These are phyloP conservation scores for Kappamyces sp. DNA, from an alignment of 192 early-diverging fungal genomes.

Conservation along the genomic window DNA sequence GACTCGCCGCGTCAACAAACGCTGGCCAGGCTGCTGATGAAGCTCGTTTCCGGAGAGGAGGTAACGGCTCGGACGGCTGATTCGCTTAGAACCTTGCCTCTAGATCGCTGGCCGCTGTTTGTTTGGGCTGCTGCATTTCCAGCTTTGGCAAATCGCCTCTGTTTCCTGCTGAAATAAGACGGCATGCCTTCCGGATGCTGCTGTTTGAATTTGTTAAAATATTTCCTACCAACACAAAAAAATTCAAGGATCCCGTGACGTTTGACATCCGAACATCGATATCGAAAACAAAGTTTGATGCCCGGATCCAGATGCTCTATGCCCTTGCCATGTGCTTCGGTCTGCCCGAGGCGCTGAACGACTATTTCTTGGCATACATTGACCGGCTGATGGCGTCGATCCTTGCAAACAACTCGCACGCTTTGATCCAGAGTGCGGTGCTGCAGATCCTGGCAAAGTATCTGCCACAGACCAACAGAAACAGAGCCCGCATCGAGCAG, in stretches of 20 bases:
- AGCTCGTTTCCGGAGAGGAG: slow-evolving; percentile 21
- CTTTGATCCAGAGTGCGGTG: slow-evolving; percentile 27
- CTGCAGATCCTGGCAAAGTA: slow-evolving; percentile 28
- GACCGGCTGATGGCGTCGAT: slow-evolving; percentile 30
- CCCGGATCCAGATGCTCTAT: slow-evolving; percentile 28
- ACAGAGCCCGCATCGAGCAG: slow-evolving; percentile 33
- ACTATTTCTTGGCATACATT: slow-evolving; percentile 32
- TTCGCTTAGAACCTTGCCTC: not conserved
- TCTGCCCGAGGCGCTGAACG: slow-evolving; percentile 19
- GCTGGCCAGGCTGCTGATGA: slow-evolving; percentile 18
- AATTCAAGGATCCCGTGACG: slow-evolving; percentile 12
- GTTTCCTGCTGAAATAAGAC: slow-evolving; percentile 19
- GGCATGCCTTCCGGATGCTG: slow-evolving; percentile 26
- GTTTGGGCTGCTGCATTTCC: not conserved
- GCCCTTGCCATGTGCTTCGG: slow-evolving; percentile 24
- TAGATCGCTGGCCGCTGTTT: not conserved
- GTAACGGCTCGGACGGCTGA: not conserved
- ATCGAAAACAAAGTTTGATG: slow-evolving; percentile 19
- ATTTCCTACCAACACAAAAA: slow-evolving; percentile 27
- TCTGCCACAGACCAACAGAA: slow-evolving; percentile 42
- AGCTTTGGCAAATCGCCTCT: not conserved
- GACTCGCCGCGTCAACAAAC: not conserved
- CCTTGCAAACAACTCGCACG: slow-evolving; percentile 18
- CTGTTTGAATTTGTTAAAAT: slow-evolving; percentile 22
- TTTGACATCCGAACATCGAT: slow-evolving; percentile 28